Evolutionary conservation across 1,284 basidiomycete species (phyloP).

Genomic region (Apiotrichum domesticum): DNA sequence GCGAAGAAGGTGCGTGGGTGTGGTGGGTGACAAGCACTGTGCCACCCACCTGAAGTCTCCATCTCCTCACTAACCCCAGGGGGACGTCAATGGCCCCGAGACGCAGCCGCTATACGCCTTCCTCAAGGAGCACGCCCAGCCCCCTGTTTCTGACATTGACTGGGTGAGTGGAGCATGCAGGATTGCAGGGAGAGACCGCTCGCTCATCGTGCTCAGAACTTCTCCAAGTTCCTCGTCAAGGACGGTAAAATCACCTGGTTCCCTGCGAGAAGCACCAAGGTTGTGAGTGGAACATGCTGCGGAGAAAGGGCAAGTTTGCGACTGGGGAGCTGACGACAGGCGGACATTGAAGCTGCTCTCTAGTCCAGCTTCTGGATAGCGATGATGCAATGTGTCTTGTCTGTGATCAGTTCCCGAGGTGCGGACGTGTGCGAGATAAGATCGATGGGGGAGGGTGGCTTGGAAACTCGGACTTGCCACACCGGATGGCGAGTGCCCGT

Average conservation of each 20-base stretch:
- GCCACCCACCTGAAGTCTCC: too few relatives aligned
- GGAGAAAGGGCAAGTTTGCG: not conserved
- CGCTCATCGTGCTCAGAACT: constrained; percentile 41
- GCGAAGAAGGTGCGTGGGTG: constrained; percentile 59
- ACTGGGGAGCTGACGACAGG: constrained; percentile 15
- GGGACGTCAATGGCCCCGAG: constrained; percentile 50
- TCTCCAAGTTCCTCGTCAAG: constrained; percentile 51
- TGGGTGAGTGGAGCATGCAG: constrained; percentile 29
- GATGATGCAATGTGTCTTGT: not conserved
- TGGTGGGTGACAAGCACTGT: too few relatives aligned
- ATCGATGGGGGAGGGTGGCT: too few relatives aligned
- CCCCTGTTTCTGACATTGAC: constrained; percentile 44
- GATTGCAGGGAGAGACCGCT: too few relatives aligned
- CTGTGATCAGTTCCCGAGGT: too few relatives aligned
- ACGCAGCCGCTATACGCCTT: constrained; percentile 51
- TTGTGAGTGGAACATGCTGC: constrained; percentile 27
- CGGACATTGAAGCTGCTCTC: constrained; percentile 34
- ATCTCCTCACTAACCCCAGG: constrained; percentile 17
- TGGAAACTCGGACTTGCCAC: too few relatives aligned
- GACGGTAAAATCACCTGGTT: constrained; percentile 51
- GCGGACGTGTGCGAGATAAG: too few relatives aligned
- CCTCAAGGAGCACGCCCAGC: constrained; percentile 44
- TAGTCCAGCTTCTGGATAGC: not conserved
- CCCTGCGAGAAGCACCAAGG: constrained; percentile 48
- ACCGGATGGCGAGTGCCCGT: too few relatives aligned